Base-by-base conservation (phyloP, 2,329 filamentous ascomycete species). In the Lachnellula suecica region DNA sequence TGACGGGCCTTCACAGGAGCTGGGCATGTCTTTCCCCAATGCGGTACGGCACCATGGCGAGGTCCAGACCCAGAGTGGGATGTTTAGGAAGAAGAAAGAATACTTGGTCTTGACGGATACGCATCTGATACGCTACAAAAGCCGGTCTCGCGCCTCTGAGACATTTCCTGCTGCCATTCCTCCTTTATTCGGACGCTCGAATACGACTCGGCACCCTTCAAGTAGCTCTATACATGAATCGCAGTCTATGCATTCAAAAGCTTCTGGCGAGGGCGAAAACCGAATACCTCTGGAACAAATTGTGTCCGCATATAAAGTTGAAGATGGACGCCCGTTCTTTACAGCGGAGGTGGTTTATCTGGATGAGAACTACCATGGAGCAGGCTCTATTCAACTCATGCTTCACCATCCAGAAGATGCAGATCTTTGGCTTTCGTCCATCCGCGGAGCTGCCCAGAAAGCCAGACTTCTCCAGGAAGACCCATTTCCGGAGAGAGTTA, bases 51-150 rank as follows among this genome's bases (percentile, higher is more conserved):
- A 85, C 57, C 81, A 88, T 70, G 86, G 85, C 34, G 85, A 88
- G 64, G 82, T 88, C 15, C 85, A 89, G 68, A 88, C 83, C 11
- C 83, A 82, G 44, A 84, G 81, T 51, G 81, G 82, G 54, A 82
- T 89, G 76, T 87, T 88, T 70, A 76, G 85, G 66, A 88, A 87
- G 71, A 87, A 85, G 71, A 85, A 79, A 68, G 85, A 89, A 66
- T 89, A 87, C 62, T 72, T 89, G 49, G 86, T 89, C 13, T 72
- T 89, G 58, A 89, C 85, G 6, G 85, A 88, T 58, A 81, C 78
- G 5, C 83, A 88, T 66, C 70, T 89, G 50, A 71, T 88, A 49
- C 78, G 85, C 11, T 88, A 86, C 72, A 87, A 88, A 68, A 86
- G 74, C 62, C 83, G 87, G 59, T 71, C 74, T 41, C 85, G 85